phyloP scores from a whole-genome alignment of 768 basidiomycete species.

The Phanerochaete carnosa region DNA sequence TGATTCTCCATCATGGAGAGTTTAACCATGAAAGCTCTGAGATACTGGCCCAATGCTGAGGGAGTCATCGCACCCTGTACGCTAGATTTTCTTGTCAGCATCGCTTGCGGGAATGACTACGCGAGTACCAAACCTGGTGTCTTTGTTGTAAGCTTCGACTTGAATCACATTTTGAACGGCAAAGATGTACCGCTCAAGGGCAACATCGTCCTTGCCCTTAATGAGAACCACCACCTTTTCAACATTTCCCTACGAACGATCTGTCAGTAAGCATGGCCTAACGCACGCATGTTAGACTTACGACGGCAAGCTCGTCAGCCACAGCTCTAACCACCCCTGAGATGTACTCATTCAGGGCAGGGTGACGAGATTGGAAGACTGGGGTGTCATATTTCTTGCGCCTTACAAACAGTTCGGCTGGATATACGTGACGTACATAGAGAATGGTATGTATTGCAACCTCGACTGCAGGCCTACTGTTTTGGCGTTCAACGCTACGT shows the following conservation, averaged over 20 bases:
- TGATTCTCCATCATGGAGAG: slow-evolving; percentile 74
- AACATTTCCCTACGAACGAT: slow-evolving; percentile 58
- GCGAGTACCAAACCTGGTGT: slow-evolving; percentile 49
- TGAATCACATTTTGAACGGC: slow-evolving; percentile 80
- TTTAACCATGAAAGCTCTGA: slow-evolving; percentile 81
- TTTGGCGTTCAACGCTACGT: background rate
- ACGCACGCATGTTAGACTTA: slow-evolving; percentile 25
- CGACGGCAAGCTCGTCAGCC: slow-evolving; percentile 68
- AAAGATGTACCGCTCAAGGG: slow-evolving; percentile 90
- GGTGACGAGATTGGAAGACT: slow-evolving; percentile 92
- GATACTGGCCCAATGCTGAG: slow-evolving; percentile 64
- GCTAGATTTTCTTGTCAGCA: slow-evolving; percentile 33
- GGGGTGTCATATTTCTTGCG: slow-evolving; percentile 88
- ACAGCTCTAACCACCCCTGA: slow-evolving; percentile 84
- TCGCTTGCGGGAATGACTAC: background rate
- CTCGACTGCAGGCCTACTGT: slow-evolving; percentile 58
- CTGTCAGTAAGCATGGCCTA: background rate
- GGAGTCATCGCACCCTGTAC: slow-evolving; percentile 70
- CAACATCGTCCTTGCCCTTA: slow-evolving; percentile 73
- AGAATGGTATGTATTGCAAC: slow-evolving; percentile 91
- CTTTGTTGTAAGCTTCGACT: slow-evolving; percentile 66
- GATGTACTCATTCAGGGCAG: slow-evolving; percentile 83
- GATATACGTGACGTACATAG: slow-evolving; percentile 88
- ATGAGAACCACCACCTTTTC: slow-evolving; percentile 82
- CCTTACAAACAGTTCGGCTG: slow-evolving; percentile 80